Evolutionary conservation across 2,329 filamentous ascomycete genomes (phyloP), one percentile per base, ranked within the genome.

Genomic region (Aspergillus ochraceoroseus): DNA sequence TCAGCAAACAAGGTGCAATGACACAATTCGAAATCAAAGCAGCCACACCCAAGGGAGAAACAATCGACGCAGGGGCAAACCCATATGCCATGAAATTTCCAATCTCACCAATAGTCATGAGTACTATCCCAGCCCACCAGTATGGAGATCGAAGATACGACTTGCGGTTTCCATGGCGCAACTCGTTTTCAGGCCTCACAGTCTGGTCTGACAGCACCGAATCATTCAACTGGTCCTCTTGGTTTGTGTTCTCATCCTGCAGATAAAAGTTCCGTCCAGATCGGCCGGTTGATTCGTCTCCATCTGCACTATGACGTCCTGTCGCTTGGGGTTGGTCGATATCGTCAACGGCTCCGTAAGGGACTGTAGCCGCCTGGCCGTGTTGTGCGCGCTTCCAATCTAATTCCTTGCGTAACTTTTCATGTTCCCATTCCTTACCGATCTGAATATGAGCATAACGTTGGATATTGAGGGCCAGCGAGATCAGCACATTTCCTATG

Each of bases 21-120:
- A 98, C 79, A 65, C 92, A 98, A 67, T 98, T 98, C 30, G 89
- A 95, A 31, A 98, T 82, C 47, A 98, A 72, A 2, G 92, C 92
- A 8, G 98, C 92, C n/a, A 98, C 92, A 7, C 92, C 92, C 4
- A 98, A 73, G 0, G 92, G 92, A 22, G 89, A 95, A 28, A 98
- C 92, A 55, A 98, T 95, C 9, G 92, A 96, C 5, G 92, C 92
- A 3, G 92, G 92, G 19, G 92, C 92, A 62, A 98, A 98, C 15
- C 92, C 92, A 59, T 98, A 98, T 0, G 92, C 92, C 48, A 98
- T 70, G 59, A 98, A 98, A 63, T 98, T 98, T 36, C 92, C 92
- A 59, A 85, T 83, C 69, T 98, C 92, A 42, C 92, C 92, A 15
- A 95, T 70, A 0, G 83, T 87, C 79, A 98, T 98, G 44, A 98